phyloP scores from a whole-genome alignment of 768 basidiomycete genomes.

The Sistotremastrum suecicum region DNA sequence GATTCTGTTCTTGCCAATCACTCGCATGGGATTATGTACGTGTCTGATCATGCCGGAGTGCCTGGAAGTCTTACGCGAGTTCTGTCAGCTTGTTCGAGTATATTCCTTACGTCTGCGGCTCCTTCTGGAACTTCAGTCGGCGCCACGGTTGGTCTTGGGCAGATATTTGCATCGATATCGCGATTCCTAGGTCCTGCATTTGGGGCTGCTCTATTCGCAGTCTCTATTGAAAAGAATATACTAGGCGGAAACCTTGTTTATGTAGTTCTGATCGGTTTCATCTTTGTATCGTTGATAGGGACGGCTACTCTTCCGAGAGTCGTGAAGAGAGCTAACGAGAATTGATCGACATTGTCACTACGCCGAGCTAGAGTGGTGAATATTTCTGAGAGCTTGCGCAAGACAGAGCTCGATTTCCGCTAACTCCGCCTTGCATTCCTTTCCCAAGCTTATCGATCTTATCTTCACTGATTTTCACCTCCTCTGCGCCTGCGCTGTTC shows the following conservation, averaged over 20 bases:
- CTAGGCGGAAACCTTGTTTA: slow-evolving; percentile 14
- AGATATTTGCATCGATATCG: slow-evolving; percentile 34
- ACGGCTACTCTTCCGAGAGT: no score
- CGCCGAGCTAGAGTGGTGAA: no score
- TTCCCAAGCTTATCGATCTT: no score
- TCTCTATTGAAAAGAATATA: slow-evolving; percentile 14
- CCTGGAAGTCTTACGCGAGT: background rate
- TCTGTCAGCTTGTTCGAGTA: slow-evolving; percentile 15
- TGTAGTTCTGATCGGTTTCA: slow-evolving; percentile 3
- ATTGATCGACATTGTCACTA: no score
- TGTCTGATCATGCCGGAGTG: background rate
- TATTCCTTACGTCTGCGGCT: slow-evolving; percentile 18
- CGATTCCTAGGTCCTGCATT: slow-evolving; percentile 39
- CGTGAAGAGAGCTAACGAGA: no score
- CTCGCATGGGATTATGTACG: slow-evolving; percentile 47
- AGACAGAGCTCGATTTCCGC: no score
- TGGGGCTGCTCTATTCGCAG: slow-evolving; percentile 37
- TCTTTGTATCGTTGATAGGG: no score
- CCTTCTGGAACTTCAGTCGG: slow-evolving; percentile 26
- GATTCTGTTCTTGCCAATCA: slow-evolving; percentile 27
- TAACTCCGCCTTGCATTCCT: no score
- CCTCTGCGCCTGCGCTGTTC: no score
- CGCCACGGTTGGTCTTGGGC: slow-evolving; percentile 39
- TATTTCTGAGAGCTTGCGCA: no score
- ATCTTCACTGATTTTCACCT: no score